Percentiles rank a stretch among this genome's conserved stretches.
Conservation (phyloP, 2,329 filamentous ascomycete genomes). For the Xylaria sp. region DNA sequence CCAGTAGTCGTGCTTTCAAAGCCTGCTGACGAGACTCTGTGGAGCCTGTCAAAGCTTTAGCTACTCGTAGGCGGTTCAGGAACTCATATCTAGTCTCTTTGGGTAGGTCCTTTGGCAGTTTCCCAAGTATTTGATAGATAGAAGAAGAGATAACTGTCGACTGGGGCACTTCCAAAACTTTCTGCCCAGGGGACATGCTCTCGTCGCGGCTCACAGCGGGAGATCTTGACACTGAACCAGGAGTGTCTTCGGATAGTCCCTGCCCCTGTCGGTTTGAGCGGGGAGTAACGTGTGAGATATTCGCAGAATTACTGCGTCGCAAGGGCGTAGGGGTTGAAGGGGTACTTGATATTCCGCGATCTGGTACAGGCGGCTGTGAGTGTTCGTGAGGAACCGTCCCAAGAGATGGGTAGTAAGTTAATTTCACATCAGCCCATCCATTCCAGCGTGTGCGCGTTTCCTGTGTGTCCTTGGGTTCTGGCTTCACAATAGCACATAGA, state of each 20-base stretch:
- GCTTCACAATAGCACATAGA: constrained; percentile 74
- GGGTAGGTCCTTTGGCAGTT: constrained; percentile 69
- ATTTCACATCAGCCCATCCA: constrained; percentile 79
- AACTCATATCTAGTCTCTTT: constrained; percentile 79
- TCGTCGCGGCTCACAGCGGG: constrained; percentile 46
- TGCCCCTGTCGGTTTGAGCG: constrained; percentile 42
- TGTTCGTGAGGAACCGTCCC: constrained; percentile 39
- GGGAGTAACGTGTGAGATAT: constrained; percentile 47
- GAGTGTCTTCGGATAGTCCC: constrained; percentile 54
- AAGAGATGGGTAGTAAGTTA: constrained; percentile 75
- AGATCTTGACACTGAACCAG: constrained; percentile 46
- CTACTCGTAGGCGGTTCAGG: constrained; percentile 80
- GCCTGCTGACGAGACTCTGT: constrained; percentile 73
- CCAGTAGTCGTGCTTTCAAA: constrained; percentile 80
- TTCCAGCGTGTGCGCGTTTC: constrained; percentile 60
- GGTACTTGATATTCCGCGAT: constrained; percentile 50
- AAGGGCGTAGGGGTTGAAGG: constrained; percentile 78
- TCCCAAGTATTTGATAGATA: constrained; percentile 62
- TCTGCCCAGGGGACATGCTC: constrained; percentile 56
- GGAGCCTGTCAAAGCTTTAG: constrained; percentile 76
- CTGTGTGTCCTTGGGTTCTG: constrained; percentile 48
- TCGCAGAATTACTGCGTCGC: constrained; percentile 68
- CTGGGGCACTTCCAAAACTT: constrained; percentile 69
- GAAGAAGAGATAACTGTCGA: constrained; percentile 57
- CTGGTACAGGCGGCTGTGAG: constrained; percentile 32